Conservation (phyloP, 2,329 filamentous ascomycete genomes). For the Berkeleyomyces basicola region DNA sequence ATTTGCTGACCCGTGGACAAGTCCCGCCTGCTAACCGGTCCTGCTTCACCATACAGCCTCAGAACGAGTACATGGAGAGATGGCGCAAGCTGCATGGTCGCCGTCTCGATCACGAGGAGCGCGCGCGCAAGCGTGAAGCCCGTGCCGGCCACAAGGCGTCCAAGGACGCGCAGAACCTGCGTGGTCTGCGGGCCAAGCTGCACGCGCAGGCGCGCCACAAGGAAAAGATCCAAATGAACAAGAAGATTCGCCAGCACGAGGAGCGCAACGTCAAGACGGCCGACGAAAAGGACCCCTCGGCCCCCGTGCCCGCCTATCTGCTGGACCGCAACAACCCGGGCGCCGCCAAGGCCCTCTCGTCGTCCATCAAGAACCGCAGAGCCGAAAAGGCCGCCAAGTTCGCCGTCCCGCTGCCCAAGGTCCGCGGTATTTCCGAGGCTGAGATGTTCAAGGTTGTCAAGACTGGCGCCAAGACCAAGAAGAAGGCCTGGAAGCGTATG, state of each 20-base stretch:
- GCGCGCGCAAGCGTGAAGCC: constrained; percentile 68
- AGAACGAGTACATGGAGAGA: constrained; percentile 54
- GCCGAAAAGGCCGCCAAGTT: constrained; percentile 90
- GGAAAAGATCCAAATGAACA: constrained; percentile 97
- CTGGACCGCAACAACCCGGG: constrained; percentile 58
- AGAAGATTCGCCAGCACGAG: constrained; percentile 86
- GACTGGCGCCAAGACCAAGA: constrained; percentile 84
- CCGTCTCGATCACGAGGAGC: constrained; percentile 66
- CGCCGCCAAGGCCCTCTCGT: constrained; percentile 53
- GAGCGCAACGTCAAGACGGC: constrained; percentile 89
- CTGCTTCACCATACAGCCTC: constrained; percentile 37
- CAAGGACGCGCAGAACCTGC: constrained; percentile 82
- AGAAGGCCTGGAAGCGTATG: constrained; percentile 66
- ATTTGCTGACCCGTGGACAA: background rate
- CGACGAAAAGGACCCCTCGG: constrained; percentile 60
- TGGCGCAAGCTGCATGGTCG: constrained; percentile 41
- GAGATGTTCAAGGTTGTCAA: constrained; percentile 97
- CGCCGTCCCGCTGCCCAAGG: constrained; percentile 80
- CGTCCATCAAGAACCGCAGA: constrained; percentile 89
- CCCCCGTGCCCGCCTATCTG: constrained; percentile 80
- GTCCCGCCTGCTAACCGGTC: background rate
- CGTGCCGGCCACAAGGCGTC: constrained; percentile 80
- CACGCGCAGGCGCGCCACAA: constrained; percentile 85
- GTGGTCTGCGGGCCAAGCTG: constrained; percentile 80
- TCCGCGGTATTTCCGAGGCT: constrained; percentile 83